Base-by-base conservation (phyloP, 139 green algal species). In the Picochlorum sp. region DNA sequence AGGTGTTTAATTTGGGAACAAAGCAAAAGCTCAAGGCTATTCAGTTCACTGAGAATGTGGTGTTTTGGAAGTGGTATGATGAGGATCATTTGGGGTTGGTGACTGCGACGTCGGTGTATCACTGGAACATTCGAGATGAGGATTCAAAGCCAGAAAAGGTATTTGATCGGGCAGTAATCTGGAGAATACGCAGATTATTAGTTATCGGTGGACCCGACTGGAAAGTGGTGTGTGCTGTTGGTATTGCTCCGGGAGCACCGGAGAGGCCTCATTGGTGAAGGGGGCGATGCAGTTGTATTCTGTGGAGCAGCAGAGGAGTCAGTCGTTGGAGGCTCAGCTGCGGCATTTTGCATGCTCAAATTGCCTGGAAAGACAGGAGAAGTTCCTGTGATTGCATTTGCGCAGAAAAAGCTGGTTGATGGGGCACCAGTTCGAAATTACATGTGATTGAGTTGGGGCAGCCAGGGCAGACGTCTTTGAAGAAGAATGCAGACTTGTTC, bases 281-380 rank as follows among this genome's bases (percentile, higher is more conserved):
- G 94, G 94, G n/a, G 89, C 94, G 62, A 97, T 99, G 94, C 94
- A 99, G 83, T 85, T 99, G 66, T 98, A 91, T 75, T 97, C 88
- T 4, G 83, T 96, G 49, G 94, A 97, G 51, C 92, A 97, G 83
- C 56, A 79, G 56, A 88, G 95, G 68, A 95, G 83, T 76, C 94
- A 99, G 82, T 85, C 90, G 2, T 80, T 99, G 59, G 92, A 99
- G 68, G 94, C 94, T 14, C 94, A 99, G 89, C 91, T 30, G 94
- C 92, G 28, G 84, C 84, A 0, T 98, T 99, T 74, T 83, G 87
- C 1, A 87, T 80, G 18, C 68, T 97, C 57, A 90, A 88, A 69
- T 21, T 78, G 38, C 58, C 85, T 26, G 85, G 83, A 37, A 74
- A 77, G 7, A 78, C 85, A 13, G 68, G 67, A 3, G 45, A 77